Base-by-base conservation (phyloP, 2,329 filamentous ascomycete species). In the Trichoderma sp. region DNA sequence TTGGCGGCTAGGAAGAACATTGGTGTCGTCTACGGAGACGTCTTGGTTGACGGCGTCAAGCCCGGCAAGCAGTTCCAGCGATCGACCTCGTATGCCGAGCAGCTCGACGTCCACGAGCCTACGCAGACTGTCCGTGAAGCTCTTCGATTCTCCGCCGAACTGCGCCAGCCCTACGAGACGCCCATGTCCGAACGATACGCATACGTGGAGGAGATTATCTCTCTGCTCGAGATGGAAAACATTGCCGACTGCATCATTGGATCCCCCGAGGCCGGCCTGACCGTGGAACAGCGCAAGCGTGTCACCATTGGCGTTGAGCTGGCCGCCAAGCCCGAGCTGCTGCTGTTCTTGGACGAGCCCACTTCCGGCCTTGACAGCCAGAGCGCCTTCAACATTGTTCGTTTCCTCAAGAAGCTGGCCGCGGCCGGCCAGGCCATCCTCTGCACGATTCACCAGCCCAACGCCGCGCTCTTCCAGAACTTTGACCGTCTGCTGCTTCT, bases 261-360 rank as follows among this genome's bases (percentile, higher is more conserved):
- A 34, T 79, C 77, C 3, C 80, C 83, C 3, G 84, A 93, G 72
- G 89, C 90, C 72, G 92, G 90, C 67, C 80, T 90, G 26, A 90
- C 88, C 4, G 84, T 87, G 14, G 85, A 88, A 72, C 84, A 88
- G 75, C 81, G 84, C 57, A 88, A 88, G 77, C 90, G 92, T 71
- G 85, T 96, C n/a, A 97, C 93, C 0, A 96, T 97, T 66, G 93
- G 91, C 71, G 92, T 97, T 10, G 93, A 97, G 74, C 82, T 97
- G 7, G 92, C 91, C 9, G 93, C 93, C 17, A 95, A 91, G 77
- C 90, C 90, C 1, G 85, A 91, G 69, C 80, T 93, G 6, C 82
- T 93, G 1, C 82, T 93, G 24, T 93, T 93, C 81, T 78, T 93
- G 44, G 90, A 93, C 68, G 90, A 93, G 75, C 90, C 90, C 0